Conservation (phyloP, 495 filamentous ascomycete species). For the Cetradonia linearis region DNA sequence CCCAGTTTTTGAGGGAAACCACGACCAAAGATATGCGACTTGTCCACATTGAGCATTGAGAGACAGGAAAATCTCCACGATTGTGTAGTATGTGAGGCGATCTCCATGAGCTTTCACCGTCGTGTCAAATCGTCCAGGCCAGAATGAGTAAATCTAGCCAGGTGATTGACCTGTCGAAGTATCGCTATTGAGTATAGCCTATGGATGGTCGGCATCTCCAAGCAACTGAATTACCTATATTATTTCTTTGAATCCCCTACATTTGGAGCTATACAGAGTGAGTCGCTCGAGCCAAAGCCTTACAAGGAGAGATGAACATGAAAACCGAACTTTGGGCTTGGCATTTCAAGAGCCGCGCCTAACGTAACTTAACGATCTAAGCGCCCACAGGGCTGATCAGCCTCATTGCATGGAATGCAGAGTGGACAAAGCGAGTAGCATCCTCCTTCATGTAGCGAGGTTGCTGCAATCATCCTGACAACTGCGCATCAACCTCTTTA, state of each 20-base stretch:
- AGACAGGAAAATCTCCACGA: neutral
- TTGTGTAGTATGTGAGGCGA: neutral
- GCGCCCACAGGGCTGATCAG: slow-evolving; percentile 5
- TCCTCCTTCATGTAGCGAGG: neutral
- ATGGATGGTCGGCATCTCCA: neutral
- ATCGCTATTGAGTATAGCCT: neutral
- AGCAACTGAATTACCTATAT: neutral
- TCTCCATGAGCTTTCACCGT: neutral
- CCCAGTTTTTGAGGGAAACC: neutral
- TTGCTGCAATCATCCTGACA: slow-evolving; percentile 3
- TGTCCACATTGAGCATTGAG: neutral
- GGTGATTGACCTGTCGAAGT: neutral
- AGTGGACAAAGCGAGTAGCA: neutral
- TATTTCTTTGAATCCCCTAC: neutral
- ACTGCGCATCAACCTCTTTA: neutral
- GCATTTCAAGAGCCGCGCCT: neutral
- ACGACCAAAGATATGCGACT: neutral
- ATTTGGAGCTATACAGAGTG: neutral
- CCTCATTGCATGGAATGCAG: neutral
- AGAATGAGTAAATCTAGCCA: neutral
- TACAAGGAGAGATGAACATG: neutral
- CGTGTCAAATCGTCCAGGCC: neutral
- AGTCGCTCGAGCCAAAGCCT: neutral
- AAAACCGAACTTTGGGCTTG: neutral
- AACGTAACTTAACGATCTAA: neutral